These are phyloP conservation scores for Colletotrichum abscissum DNA, from an alignment of 2,329 filamentous ascomycete genomes.

Conservation along the genomic window DNA sequence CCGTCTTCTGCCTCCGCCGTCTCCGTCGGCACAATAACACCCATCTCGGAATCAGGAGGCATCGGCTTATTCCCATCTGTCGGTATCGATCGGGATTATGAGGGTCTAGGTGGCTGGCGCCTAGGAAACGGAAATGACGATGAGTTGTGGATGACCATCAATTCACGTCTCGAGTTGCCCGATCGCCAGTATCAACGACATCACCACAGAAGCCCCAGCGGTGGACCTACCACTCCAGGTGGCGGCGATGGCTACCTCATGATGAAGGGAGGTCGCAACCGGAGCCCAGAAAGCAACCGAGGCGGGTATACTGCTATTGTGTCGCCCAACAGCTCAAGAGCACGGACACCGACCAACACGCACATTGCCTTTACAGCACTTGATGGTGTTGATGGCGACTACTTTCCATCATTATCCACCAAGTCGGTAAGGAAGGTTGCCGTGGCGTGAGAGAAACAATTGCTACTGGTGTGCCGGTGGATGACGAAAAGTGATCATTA, in stretches of 20 bases:
- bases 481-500: neutral
- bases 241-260: slow-evolving; percentile 54
- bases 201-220: slow-evolving; percentile 56
- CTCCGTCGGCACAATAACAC: slow-evolving; percentile 32
- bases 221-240: slow-evolving; percentile 50
- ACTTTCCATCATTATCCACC: slow-evolving; percentile 52
- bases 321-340: slow-evolving; percentile 60
- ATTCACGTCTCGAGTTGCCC: slow-evolving; percentile 62
- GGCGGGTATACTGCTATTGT: slow-evolving; percentile 34
- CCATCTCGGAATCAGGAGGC: slow-evolving; percentile 43
- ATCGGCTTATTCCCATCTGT: slow-evolving; percentile 58
- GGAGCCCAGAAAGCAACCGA: slow-evolving; percentile 47
- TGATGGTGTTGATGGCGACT: slow-evolving; percentile 49
- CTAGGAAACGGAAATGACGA: slow-evolving; percentile 56
- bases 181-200: slow-evolving; percentile 54
- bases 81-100: slow-evolving; percentile 66
- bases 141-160: slow-evolving; percentile 61
- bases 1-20: slow-evolving; percentile 22
- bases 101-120: slow-evolving; percentile 70
- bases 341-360: slow-evolving; percentile 57
- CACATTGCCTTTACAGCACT: slow-evolving; percentile 43
- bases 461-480: no score
- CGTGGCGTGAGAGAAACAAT: slow-evolving; percentile 5
- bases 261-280: slow-evolving; percentile 54
- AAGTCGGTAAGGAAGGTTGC: slow-evolving; percentile 45